These are phyloP conservation scores for Fusarium fracticaudum DNA, from an alignment of 2,329 filamentous ascomycete species.

Conservation along the genomic window DNA sequence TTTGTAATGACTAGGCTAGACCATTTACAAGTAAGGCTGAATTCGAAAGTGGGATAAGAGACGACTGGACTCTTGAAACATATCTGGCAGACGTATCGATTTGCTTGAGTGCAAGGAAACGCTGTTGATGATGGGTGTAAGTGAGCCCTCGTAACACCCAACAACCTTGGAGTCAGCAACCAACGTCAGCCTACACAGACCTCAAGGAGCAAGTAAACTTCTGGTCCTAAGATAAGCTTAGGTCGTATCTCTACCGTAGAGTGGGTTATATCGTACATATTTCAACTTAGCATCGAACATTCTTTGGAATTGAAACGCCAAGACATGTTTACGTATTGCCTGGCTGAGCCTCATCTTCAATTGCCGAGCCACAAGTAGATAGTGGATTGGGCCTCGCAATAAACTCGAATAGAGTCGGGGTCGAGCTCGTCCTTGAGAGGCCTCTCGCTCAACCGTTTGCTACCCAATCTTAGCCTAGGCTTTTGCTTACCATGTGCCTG, in stretches of 20 bases:
- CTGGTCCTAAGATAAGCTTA: neutral
- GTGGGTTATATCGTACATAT: neutral
- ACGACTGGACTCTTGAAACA: neutral
- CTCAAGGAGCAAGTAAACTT: neutral
- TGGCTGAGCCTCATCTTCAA: conserved; percentile 15
- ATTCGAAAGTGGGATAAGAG: neutral
- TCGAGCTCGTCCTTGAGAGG: conserved; percentile 11
- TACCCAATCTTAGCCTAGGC: conserved; percentile 7
- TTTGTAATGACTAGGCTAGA: neutral
- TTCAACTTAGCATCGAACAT: neutral
- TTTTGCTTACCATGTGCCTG: conserved; percentile 2
- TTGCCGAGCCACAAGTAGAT: conserved; percentile 14
- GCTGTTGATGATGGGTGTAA: neutral
- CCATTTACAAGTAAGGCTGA: neutral
- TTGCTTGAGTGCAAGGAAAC: neutral
- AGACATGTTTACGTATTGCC: conserved; percentile 7
- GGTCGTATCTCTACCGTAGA: neutral
- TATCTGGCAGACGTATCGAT: neutral
- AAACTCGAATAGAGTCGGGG: neutral
- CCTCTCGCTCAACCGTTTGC: conserved; percentile 18
- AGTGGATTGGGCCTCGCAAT: conserved; percentile 17
- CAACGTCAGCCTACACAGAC: neutral
- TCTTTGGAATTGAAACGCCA: neutral
- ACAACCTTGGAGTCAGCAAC: neutral
- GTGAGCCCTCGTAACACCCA: neutral